Base-by-base conservation (phyloP, 2,329 filamentous ascomycete genomes). In the Fusarium miscanthi region DNA sequence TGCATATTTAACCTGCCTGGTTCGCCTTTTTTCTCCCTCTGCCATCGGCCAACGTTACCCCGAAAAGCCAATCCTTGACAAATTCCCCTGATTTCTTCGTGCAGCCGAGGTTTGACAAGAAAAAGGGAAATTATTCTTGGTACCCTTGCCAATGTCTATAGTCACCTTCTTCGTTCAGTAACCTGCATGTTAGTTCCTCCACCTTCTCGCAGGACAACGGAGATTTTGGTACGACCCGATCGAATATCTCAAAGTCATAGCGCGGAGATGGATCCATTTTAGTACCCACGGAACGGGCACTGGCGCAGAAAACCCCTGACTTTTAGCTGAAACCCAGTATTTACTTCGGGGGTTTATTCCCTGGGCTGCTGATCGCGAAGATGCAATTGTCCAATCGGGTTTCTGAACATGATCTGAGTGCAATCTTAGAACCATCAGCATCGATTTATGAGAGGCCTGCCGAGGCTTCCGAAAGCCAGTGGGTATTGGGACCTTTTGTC, bases 1-100 rank as follows among this genome's bases (percentile, higher is more conserved):
- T 33, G 40, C 41, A 41, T 72, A 74, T 74, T 74, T 74, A 74
- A 74, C 31, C 41, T 54, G 41, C 52, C 54, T 51, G 54, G 40
- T 41, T 58, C 59, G 42, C 25, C 57, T 30, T 49, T 25, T 27
- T 2, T 14, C 33, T n/a, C 7, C 33, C 10, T n/a, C 7, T 27
- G 0, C 10, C 19, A 40, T 53, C 49, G 49, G 49, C 49, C 33
- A 53, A 31, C 19, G 14, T 49, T 40, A 6, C 35, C 13, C 27
- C 52, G 43, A 40, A 27, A 41, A 56, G 9, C 12, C 25, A 37
- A 27, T 38, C 25, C 27, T 25, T 33, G 23, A 38, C 25, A 45
- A 25, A n/a, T 33, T 40, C 25, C 51, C 31, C 41, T 58, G 5
- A 27, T 9, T 40, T n/a, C 8, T 27, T n/a, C 10, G 14, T 40